Evolutionary conservation across 495 filamentous ascomycete genomes (phyloP).

Genomic region (Aspergillus saccharolyticus): DNA sequence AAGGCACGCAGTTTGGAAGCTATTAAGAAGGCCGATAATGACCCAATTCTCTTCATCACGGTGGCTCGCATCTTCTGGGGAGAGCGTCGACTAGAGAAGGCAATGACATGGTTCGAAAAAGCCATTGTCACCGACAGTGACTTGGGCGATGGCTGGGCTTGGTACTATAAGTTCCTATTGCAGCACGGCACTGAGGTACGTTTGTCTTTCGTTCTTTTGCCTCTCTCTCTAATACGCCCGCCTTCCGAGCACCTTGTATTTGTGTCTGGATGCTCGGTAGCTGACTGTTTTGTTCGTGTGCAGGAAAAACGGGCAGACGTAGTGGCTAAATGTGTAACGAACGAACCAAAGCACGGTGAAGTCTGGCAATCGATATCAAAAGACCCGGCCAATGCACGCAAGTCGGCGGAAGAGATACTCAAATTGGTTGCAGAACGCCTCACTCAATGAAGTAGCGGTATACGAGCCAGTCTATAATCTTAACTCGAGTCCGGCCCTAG

Average conservation of each 20-base stretch:
- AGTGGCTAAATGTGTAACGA: conserved; percentile 64
- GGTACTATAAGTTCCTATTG: conserved; percentile 90
- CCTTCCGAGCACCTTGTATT: background rate
- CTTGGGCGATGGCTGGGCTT: conserved; percentile 91
- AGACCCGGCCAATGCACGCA: conserved; percentile 71
- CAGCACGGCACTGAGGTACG: conserved; percentile 79
- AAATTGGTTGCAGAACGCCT: conserved; percentile 57
- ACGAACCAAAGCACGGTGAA: conserved; percentile 88
- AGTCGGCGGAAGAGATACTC: conserved; percentile 73
- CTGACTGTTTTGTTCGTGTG: background rate
- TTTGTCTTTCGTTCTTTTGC: conserved; percentile 3
- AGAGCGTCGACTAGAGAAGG: conserved; percentile 80
- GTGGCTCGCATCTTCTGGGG: conserved; percentile 74
- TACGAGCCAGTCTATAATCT: background rate
- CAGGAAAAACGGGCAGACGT: conserved; percentile 82
- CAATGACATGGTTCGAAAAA: conserved; percentile 94
- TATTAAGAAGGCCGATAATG: conserved; percentile 93
- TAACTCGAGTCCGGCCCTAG: background rate
- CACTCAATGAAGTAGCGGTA: conserved; percentile 5
- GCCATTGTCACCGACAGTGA: conserved; percentile 82
- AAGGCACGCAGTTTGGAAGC: conserved; percentile 87
- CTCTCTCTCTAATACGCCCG: background rate
- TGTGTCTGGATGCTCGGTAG: background rate
- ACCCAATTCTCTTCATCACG: conserved; percentile 75
- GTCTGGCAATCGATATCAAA: conserved; percentile 84